phyloP scores from a whole-genome alignment of 352 stramenopile genomes.

The Phytopythium litorale region DNA sequence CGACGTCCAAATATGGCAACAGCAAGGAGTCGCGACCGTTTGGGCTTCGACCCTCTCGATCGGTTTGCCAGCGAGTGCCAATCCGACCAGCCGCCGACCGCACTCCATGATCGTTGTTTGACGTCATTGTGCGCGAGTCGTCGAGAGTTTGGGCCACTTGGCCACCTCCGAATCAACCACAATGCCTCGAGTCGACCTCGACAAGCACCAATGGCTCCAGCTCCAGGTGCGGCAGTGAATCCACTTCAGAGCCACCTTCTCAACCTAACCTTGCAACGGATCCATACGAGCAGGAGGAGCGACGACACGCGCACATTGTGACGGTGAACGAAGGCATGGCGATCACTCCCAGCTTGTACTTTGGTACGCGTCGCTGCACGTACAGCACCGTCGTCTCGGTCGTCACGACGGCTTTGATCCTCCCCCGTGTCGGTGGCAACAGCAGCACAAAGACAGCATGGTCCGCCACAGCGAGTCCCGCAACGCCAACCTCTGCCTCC shows the following conservation, averaged over 20 bases:
- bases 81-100: background rate
- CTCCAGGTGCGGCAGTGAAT: constrained; percentile 9
- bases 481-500: background rate
- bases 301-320: constrained; percentile 50
- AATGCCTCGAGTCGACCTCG: constrained; percentile 1
- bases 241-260: background rate
- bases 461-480: background rate
- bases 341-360: constrained; percentile 61
- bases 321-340: constrained; percentile 49
- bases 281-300: constrained; percentile 19
- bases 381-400: constrained; percentile 73
- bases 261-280: background rate
- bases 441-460: background rate
- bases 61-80: background rate
- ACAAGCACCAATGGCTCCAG: constrained; percentile 48
- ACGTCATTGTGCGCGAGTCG: background rate
- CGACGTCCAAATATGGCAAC: background rate
- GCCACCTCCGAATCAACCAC: background rate
- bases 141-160: background rate
- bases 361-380: constrained; percentile 61
- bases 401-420: constrained; percentile 43
- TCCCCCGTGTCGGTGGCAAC: constrained; percentile 18
- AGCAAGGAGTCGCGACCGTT: constrained; percentile 5
- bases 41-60: background rate
- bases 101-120: background rate